A percentile compares a stretch with the other conserved stretches of the same genome.
Evolutionary conservation across 768 basidiomycete genomes (phyloP).

Genomic region (Trametes gibbosa): DNA sequence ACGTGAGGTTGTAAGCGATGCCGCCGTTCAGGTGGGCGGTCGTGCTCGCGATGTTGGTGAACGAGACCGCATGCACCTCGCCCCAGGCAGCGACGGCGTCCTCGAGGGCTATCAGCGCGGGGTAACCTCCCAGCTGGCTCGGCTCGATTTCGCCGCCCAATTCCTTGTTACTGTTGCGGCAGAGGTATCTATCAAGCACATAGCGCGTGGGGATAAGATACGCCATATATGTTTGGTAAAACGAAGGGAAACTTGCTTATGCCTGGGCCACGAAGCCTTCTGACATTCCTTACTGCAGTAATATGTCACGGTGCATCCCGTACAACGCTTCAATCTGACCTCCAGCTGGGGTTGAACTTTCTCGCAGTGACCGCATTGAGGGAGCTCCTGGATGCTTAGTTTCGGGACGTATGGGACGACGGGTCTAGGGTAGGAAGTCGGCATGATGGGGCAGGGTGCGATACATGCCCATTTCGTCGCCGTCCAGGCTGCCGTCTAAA

Average conservation of each 20-base stretch:
- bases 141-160: not conserved
- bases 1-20: not conserved
- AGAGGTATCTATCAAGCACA: not conserved
- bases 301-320: not conserved
- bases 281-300: constrained; percentile 1
- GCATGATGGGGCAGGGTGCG: too few species aligned
- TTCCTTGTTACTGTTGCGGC: not conserved
- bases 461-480: too few species aligned
- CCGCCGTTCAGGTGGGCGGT: not conserved
- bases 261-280: not conserved
- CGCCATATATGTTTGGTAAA: not conserved
- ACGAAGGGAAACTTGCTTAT: not conserved
- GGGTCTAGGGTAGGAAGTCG: too few species aligned
- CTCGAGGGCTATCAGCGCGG: not conserved
- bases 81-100: not conserved
- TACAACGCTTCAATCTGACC: not conserved
- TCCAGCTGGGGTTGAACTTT: not conserved
- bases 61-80: not conserved
- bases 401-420: not conserved
- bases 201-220: not conserved
- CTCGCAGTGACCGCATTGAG: not conserved
- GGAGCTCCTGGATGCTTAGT: not conserved
- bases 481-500: too few species aligned
- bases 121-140: not conserved
- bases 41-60: not conserved